Evolutionary conservation across 257 asterid species (phyloP).

Genomic region (Nicotiana tomentosiformis): DNA sequence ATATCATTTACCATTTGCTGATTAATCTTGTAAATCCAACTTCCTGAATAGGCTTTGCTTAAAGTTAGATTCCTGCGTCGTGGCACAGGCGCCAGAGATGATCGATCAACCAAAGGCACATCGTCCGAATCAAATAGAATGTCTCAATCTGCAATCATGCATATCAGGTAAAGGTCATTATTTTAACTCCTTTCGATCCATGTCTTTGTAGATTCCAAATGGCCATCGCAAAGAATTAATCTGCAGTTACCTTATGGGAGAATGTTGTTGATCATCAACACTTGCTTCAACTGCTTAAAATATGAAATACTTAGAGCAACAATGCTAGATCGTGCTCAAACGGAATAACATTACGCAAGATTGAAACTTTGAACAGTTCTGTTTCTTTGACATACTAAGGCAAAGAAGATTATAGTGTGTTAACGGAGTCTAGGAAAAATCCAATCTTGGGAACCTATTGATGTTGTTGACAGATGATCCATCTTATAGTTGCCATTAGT

Average conservation of each 20-base stretch:
- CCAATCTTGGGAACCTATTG: background rate
- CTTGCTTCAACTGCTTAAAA: background rate
- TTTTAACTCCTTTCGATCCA: background rate
- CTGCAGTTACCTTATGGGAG: background rate
- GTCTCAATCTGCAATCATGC: conserved; percentile 25
- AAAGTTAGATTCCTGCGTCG: conserved; percentile 11
- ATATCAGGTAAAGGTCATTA: conserved; percentile 31
- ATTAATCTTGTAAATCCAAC: background rate
- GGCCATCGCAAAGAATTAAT: background rate
- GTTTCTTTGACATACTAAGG: background rate
- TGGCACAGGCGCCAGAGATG: conserved; percentile 19
- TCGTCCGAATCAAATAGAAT: conserved; percentile 26
- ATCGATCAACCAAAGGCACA: conserved; percentile 14
- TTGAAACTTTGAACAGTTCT: background rate
- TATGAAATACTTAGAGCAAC: background rate
- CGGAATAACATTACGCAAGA: background rate
- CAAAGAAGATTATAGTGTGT: background rate
- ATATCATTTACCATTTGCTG: background rate
- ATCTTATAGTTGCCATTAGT: background rate
- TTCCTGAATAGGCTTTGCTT: conserved; percentile 12
- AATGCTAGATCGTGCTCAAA: background rate
- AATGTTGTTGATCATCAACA: background rate
- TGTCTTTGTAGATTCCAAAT: background rate
- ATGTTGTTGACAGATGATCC: background rate
- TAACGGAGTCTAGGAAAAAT: background rate